Conservation (phyloP, 2,329 filamentous ascomycete species). For the Aschersonia sp. region DNA sequence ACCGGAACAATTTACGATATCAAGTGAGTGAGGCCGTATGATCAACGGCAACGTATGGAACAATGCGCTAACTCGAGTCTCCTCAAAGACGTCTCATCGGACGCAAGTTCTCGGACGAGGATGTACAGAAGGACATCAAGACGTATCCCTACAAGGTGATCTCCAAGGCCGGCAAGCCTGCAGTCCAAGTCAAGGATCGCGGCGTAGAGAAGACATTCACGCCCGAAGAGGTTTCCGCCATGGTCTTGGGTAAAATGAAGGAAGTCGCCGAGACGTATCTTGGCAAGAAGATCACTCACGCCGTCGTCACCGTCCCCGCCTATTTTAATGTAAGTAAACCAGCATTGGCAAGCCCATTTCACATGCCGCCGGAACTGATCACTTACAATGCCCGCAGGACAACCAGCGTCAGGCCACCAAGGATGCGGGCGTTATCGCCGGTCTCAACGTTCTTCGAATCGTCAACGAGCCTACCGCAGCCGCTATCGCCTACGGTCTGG, state of each 20-base stretch:
- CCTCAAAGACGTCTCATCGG: conserved; percentile 62
- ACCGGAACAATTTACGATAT: conserved; percentile 63
- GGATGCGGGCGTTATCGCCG: conserved; percentile 83
- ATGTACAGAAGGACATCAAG: conserved; percentile 88
- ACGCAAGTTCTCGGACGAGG: conserved; percentile 69
- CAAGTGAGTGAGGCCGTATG: conserved; percentile 45
- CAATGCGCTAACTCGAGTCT: neutral
- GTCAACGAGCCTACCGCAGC: conserved; percentile 95
- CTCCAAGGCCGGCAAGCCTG: conserved; percentile 79
- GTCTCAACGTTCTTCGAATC: conserved; percentile 88
- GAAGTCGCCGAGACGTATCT: conserved; percentile 67
- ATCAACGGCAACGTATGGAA: neutral
- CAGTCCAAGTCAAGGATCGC: conserved; percentile 59
- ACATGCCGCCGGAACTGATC: neutral
- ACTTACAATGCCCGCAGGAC: conserved; percentile 33
- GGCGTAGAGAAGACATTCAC: conserved; percentile 58
- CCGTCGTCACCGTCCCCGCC: conserved; percentile 85
- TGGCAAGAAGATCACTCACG: conserved; percentile 71
- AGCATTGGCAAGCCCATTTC: neutral
- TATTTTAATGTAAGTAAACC: conserved; percentile 62
- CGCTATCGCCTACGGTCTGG: conserved; percentile 85
- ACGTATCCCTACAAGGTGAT: conserved; percentile 95
- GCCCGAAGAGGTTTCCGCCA: conserved; percentile 67
- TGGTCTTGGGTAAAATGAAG: conserved; percentile 77
- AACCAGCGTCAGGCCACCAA: conserved; percentile 95